A percentile compares a stretch with the other conserved stretches of the same genome.
These are phyloP conservation scores for Boletus albobrunnescens DNA, from an alignment of 1,284 basidiomycete genomes.

Conservation along the genomic window DNA sequence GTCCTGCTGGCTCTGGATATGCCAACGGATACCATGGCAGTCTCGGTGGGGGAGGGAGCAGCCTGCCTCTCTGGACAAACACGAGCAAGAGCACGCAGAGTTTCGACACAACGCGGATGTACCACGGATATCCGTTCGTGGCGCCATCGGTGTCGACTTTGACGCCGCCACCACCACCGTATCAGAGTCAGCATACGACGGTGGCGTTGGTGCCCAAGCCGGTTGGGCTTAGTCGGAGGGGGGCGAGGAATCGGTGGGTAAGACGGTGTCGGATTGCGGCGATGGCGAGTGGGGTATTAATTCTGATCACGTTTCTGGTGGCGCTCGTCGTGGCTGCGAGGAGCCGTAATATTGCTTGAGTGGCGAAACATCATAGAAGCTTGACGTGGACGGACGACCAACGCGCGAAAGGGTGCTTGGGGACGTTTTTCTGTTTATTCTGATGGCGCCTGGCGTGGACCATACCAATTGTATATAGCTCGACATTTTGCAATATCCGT, in stretches of 20 bases:
- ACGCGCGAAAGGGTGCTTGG: neutral
- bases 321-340: slow-evolving; percentile 35
- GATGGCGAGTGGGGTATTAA: slow-evolving; percentile 38
- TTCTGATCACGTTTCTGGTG: slow-evolving; percentile 37
- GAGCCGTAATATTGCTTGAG: slow-evolving; percentile 1
- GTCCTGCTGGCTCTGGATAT: slow-evolving; percentile 4
- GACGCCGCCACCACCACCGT: slow-evolving; percentile 23
- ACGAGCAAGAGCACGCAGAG: slow-evolving; percentile 23
- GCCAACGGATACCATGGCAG: slow-evolving; percentile 13
- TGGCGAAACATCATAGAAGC: neutral
- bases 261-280: slow-evolving; percentile 45
- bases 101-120: slow-evolving; percentile 21
- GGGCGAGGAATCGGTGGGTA: slow-evolving; percentile 40
- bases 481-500: neutral
- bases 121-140: slow-evolving; percentile 32
- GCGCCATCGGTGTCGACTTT: slow-evolving; percentile 31
- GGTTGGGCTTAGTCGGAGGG: slow-evolving; percentile 3
- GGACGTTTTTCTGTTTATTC: neutral
- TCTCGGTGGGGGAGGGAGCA: slow-evolving; percentile 20
- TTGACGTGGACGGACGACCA: neutral
- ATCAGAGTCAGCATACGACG: slow-evolving; percentile 14
- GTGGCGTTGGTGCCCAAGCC: slow-evolving; percentile 17
- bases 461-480: slow-evolving; percentile 10
- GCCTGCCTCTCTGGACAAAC: slow-evolving; percentile 36
- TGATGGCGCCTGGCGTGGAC: neutral